Evolutionary conservation across 2,329 filamentous ascomycete genomes (phyloP).

Genomic region (Dothideomycetidae sp.): DNA sequence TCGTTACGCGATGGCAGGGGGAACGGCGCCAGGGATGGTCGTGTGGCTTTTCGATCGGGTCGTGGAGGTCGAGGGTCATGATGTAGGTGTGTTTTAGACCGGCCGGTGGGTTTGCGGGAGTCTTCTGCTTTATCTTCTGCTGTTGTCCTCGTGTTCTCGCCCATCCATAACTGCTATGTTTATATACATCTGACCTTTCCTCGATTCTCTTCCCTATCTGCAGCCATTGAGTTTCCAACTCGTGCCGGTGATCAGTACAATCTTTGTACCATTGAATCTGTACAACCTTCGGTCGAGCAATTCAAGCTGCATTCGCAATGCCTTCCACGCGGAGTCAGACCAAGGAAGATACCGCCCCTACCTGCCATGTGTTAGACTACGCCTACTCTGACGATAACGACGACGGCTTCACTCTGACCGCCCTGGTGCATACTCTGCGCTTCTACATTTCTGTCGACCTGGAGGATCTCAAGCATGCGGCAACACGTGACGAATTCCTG

Average conservation of each 20-base stretch:
- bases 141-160: too few species aligned
- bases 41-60: conserved; percentile 1
- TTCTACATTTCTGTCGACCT: conserved; percentile 22
- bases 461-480: conserved; percentile 14
- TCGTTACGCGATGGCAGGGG: too few species aligned
- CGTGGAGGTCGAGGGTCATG: conserved; percentile 1
- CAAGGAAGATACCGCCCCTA: conserved; percentile 7
- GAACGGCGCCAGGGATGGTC: too few species aligned
- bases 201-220: too few species aligned
- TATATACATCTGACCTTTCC: too few species aligned
- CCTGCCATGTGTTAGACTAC: conserved; percentile 19
- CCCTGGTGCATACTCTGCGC: conserved; percentile 18
- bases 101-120: background rate
- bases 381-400: conserved; percentile 19
- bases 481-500: conserved; percentile 15
- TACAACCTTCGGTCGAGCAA: too few species aligned
- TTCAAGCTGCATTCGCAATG: background rate
- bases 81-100: conserved; percentile 2
- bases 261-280: too few species aligned
- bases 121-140: background rate
- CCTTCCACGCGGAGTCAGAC: conserved; percentile 6
- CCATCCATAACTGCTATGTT: background rate
- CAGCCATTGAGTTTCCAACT: too few species aligned
- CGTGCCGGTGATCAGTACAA: too few species aligned
- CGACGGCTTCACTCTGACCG: conserved; percentile 19